These are phyloP conservation scores for Tephrocybe sp. DNA, from an alignment of 768 basidiomycete genomes.

Conservation along the genomic window DNA sequence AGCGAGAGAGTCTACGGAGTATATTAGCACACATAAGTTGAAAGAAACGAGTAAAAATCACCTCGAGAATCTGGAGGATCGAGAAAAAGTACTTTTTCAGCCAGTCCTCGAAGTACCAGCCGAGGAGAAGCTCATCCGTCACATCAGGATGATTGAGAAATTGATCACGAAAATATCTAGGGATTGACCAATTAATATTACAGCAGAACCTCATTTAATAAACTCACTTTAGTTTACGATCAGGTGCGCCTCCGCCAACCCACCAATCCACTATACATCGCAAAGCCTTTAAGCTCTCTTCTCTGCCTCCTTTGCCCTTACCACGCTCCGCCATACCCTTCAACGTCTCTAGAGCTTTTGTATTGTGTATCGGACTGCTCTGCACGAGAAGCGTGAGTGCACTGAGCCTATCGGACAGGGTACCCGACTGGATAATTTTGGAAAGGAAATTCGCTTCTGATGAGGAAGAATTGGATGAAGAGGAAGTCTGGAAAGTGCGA, in stretches of 20 bases:
- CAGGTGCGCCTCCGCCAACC: conserved; percentile 90
- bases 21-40: background rate
- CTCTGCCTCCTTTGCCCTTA: conserved; percentile 85
- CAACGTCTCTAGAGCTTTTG: conserved; percentile 74
- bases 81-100: conserved; percentile 96
- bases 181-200: conserved; percentile 2
- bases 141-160: conserved; percentile 61
- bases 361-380: conserved; percentile 84
- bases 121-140: conserved; percentile 70
- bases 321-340: conserved; percentile 75
- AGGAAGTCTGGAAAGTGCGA: conserved; percentile 49
- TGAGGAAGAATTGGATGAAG: conserved; percentile 56
- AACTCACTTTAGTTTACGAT: conserved; percentile 80
- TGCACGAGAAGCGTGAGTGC: conserved; percentile 90
- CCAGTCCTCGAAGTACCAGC: conserved; percentile 98
- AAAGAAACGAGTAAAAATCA: conserved; percentile 26
- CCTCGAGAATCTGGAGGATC: conserved; percentile 88
- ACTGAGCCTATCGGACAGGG: conserved; percentile 88
- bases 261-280: conserved; percentile 97
- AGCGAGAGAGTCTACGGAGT: conserved; percentile 64
- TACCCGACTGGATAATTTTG: conserved; percentile 85
- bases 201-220: background rate
- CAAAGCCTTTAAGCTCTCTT: conserved; percentile 88
- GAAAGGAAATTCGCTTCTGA: conserved; percentile 83
- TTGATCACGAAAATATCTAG: conserved; percentile 93